Percentiles rank a stretch among this genome's conserved stretches.
phyloP scores from a whole-genome alignment of 192 early-diverging fungal species.

The Coemansia guatemalensis region DNA sequence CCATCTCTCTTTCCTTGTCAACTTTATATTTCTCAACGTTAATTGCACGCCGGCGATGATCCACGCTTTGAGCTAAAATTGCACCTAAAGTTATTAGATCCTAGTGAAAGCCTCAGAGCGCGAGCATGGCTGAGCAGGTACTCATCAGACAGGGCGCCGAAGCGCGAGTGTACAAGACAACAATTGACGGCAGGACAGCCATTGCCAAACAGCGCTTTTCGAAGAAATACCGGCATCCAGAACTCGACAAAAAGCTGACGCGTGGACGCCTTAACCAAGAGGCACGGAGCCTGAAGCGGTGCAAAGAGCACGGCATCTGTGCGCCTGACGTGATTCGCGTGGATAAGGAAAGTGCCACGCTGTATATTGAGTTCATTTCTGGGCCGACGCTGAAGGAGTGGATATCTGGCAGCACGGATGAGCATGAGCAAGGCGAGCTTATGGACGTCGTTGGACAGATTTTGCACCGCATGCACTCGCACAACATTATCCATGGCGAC shows the following conservation, averaged over 20 bases:
- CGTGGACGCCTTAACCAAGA: conserved; percentile 77
- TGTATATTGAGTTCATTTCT: conserved; percentile 91
- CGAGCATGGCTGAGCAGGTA: conserved; percentile 19
- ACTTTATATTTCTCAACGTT: not conserved
- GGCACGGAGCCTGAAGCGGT: conserved; percentile 77
- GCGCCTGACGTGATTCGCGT: conserved; percentile 81
- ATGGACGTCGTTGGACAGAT: conserved; percentile 62
- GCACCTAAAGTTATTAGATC: not conserved
- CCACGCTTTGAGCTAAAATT: not conserved
- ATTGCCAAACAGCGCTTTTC: conserved; percentile 77
- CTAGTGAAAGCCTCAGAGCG: not conserved
- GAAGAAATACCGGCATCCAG: conserved; percentile 90
- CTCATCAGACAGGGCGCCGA: conserved; percentile 89
- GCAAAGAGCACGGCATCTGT: conserved; percentile 70
- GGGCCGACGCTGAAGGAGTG: conserved; percentile 77
- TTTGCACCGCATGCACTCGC: conserved; percentile 77
- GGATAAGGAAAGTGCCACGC: conserved; percentile 65
- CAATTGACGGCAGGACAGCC: conserved; percentile 48
- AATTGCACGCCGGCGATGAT: not conserved
- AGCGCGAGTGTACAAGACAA: conserved; percentile 75
- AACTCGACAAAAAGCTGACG: conserved; percentile 84
- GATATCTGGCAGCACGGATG: conserved; percentile 43
- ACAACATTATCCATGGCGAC: conserved; percentile 94
- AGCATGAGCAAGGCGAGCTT: conserved; percentile 26
- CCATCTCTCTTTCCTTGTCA: not conserved